phyloP scores from a whole-genome alignment of 345 rosid genomes.

The Rhizophora mangle region DNA sequence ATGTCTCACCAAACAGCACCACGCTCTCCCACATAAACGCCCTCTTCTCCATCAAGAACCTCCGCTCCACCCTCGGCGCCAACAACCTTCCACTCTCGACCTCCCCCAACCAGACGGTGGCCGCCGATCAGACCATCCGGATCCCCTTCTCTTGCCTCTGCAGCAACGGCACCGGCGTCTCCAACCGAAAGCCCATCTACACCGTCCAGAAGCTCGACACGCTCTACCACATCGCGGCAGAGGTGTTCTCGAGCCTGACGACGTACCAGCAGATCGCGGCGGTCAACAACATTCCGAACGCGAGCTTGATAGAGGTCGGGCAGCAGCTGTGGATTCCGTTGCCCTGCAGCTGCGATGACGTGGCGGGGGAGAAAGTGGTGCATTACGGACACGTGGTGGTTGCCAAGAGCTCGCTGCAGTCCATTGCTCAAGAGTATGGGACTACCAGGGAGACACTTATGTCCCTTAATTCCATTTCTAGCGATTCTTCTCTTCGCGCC shows the following conservation, averaged over 20 bases:
- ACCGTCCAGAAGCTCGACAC: slow-evolving; percentile 9
- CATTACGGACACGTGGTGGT: slow-evolving; percentile 30
- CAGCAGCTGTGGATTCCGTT: slow-evolving; percentile 25
- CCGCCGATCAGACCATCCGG: slow-evolving; percentile 12
- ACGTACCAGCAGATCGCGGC: slow-evolving; percentile 16
- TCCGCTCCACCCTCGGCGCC: slow-evolving; percentile 26
- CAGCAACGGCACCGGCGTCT: slow-evolving; percentile 21
- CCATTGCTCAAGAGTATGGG: slow-evolving; percentile 18
- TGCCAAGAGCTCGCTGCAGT: slow-evolving; percentile 20
- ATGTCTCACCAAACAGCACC: slow-evolving; percentile 17
- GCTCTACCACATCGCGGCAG: slow-evolving; percentile 21
- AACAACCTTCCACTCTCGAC: slow-evolving; percentile 24
- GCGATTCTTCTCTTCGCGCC: slow-evolving; percentile 12
- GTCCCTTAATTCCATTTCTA: slow-evolving; percentile 14
- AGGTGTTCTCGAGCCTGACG: slow-evolving; percentile 17
- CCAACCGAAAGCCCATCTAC: slow-evolving; percentile 20
- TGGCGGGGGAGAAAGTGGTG: slow-evolving; percentile 18
- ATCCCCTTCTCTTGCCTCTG: slow-evolving; percentile 28
- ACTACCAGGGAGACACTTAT: slow-evolving; percentile 7
- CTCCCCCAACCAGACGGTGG: slow-evolving; percentile 13
- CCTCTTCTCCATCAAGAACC: slow-evolving; percentile 26
- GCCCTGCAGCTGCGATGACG: slow-evolving; percentile 32
- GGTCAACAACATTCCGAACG: slow-evolving; percentile 5
- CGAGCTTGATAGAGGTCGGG: slow-evolving; percentile 1
- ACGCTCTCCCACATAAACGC: slow-evolving; percentile 17